These are phyloP conservation scores for Blastomyces parvus DNA, from an alignment of 2,329 filamentous ascomycete species.

Conservation along the genomic window DNA sequence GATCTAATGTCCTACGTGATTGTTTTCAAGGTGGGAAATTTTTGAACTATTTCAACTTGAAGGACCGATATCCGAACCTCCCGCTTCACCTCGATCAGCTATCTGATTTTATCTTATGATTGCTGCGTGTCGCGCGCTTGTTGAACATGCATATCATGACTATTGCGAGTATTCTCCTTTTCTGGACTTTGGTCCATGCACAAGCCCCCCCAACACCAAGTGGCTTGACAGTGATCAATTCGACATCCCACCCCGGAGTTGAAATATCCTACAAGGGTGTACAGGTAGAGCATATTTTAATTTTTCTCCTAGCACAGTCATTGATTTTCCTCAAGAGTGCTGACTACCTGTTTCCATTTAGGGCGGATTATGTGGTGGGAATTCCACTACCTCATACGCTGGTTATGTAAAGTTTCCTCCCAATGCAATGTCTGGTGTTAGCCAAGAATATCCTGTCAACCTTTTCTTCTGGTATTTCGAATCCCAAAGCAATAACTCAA, in stretches of 20 bases:
- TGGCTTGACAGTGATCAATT: background rate
- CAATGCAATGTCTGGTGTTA: slow-evolving; percentile 31
- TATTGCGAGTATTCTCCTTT: too few relatives aligned
- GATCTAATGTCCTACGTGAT: background rate
- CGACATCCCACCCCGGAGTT: background rate
- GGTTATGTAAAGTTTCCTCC: slow-evolving; percentile 50
- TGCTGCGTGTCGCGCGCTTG: background rate
- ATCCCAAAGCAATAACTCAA: slow-evolving; percentile 42
- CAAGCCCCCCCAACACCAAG: too few relatives aligned
- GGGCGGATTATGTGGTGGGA: background rate
- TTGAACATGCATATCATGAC: too few relatives aligned
- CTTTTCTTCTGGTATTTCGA: slow-evolving; percentile 60
- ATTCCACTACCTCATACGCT: slow-evolving; percentile 36
- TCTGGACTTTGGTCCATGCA: too few relatives aligned
- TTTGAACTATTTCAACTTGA: background rate
- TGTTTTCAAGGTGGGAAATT: background rate
- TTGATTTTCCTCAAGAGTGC: background rate
- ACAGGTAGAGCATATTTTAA: background rate
- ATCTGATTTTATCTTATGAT: background rate
- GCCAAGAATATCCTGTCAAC: slow-evolving; percentile 47
- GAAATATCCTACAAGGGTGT: background rate
- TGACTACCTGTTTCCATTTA: background rate
- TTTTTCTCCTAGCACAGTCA: too few relatives aligned
- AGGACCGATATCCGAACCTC: background rate
- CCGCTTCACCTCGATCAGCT: background rate